Base-by-base conservation (phyloP, 2,329 filamentous ascomycete species). In the Cadophora malorum region DNA sequence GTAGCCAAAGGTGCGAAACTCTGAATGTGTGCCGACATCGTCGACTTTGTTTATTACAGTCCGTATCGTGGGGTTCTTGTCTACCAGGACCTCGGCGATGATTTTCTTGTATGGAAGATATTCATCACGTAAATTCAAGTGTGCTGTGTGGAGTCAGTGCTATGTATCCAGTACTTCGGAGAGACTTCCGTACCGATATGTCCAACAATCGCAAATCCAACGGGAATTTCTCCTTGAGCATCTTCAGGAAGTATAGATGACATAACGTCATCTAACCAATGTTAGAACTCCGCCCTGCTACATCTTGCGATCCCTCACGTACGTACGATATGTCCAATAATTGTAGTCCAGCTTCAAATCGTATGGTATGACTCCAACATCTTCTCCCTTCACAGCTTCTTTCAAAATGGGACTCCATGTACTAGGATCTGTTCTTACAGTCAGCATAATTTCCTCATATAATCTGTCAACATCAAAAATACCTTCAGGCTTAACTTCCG, bases 21-120 rank as follows among this genome's bases (percentile, higher is more conserved):
- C 89, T 73, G 90, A 96, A 74, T 92, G 90, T 25, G 88, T 86
- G 67, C 96, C 96, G 9, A 99, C 95, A 69, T 93, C 90, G 79
- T 97, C 91, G 53, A 91, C 86, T 80, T 99, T 99, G 85, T 97
- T 97, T 81, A 99, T 97, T 73, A 99, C 94, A 0, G 96, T 99
- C 68, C 84, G 86, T 69, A 97, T 88, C 56, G 82, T 82, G 10
- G 89, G 86, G 80, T 97, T 97, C 82, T 99, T 99, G 82, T 98
- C 96, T 63, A 93, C 82, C 23, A 99, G 83, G 2, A 98, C 90
- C 75, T 95, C 84, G 0, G 91, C 96, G 61, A 98, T 94, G 52
- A 98, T 79, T 72, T 91, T 79, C 79, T 96, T 97, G 83, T 96
- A 97, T 0, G 92, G 93, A 12, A 93, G 82, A 76, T 94, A 97